Evolutionary conservation across 2,329 filamentous ascomycete species (phyloP).

Genomic region (Neofusicoccum sp.): DNA sequence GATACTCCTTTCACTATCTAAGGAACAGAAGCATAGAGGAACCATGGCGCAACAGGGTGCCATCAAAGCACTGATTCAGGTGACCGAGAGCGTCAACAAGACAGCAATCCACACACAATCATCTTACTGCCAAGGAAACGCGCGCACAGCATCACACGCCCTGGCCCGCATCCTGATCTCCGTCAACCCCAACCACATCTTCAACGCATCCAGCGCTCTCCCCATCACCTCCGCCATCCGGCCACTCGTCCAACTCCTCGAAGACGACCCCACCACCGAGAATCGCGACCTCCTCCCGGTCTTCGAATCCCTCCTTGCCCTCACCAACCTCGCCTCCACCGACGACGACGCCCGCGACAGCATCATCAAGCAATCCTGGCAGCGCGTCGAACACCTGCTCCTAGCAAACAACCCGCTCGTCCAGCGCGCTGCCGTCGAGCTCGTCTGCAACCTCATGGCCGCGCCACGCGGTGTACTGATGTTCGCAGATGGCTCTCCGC

Average conservation of each 20-base stretch:
- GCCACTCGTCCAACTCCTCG: conserved; percentile 75
- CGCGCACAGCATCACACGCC: conserved; percentile 71
- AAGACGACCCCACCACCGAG: conserved; percentile 63
- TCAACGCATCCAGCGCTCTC: conserved; percentile 75
- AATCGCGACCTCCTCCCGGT: conserved; percentile 75
- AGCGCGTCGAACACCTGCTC: conserved; percentile 76
- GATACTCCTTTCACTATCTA: conserved; percentile 77
- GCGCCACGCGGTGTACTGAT: conserved; percentile 66
- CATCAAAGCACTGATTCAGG: conserved; percentile 77
- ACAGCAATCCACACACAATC: conserved; percentile 38
- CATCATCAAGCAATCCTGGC: conserved; percentile 76
- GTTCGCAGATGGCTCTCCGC: conserved; percentile 68
- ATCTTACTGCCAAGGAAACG: conserved; percentile 43
- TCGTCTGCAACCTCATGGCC: conserved; percentile 88
- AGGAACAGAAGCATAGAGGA: conserved; percentile 72
- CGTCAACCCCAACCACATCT: conserved; percentile 81
- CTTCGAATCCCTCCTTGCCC: conserved; percentile 87
- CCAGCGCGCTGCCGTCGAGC: conserved; percentile 80
- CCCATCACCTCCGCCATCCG: conserved; percentile 77
- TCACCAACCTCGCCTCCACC: conserved; percentile 86
- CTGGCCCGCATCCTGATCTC: conserved; percentile 85
- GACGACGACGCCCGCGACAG: conserved; percentile 65
- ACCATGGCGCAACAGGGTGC: conserved; percentile 91
- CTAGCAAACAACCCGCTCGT: conserved; percentile 75
- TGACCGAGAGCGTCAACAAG: conserved; percentile 64